Evolutionary conservation across 495 filamentous ascomycete species (phyloP), one percentile per base, ranked within the genome.

Genomic region (Lasiosphaeria ovina): DNA sequence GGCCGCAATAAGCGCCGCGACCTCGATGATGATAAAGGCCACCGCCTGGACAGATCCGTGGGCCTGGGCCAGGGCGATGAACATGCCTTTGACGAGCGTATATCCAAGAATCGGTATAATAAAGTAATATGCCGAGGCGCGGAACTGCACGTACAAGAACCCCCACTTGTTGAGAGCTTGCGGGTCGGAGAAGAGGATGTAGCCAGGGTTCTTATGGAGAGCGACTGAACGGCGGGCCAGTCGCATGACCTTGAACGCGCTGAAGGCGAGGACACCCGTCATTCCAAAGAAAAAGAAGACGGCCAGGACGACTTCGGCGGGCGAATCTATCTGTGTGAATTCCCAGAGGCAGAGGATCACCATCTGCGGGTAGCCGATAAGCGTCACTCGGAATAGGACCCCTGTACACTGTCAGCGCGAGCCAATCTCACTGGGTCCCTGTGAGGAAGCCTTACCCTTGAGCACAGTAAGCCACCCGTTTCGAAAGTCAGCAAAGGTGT

Each of bases 81-180:
- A 98, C 81, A 97, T 88, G 47, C 86, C 83, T 81, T 97, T 98
- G 69, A 95, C 60, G 12, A 98, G 71, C 35, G 88, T 85, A 68
- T 98, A 97, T 44, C 79, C 67, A 42, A 98, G 81, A 44, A 89
- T 71, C 0, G 93, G 93, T 14, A 95, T 85, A 69, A 98, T 89
- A 72, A 95, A 98, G 79, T 96, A 98, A 79, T 98, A 98, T 6
- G 92, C 90, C 2, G 93, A 93, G 24, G 94, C 93, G 58, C 93
- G 89, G 80, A 96, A 98, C 72, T 97, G 94, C 58, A 98, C 91
- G 71, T 98, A 98, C 35, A 98, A 78, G 77, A 98, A 98, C 14
- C 94, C 94, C 94, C 94, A 97, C 77, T 97, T 96, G 85, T 98
- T 97, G 60, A 98, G 77, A 38, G 89, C 86, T 53, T 89, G 82